A percentile compares a stretch with the other conserved stretches of the same genome.
Conservation (phyloP, 1,139 yeast genomes). For the Wickerhamiella pararugosa region DNA sequence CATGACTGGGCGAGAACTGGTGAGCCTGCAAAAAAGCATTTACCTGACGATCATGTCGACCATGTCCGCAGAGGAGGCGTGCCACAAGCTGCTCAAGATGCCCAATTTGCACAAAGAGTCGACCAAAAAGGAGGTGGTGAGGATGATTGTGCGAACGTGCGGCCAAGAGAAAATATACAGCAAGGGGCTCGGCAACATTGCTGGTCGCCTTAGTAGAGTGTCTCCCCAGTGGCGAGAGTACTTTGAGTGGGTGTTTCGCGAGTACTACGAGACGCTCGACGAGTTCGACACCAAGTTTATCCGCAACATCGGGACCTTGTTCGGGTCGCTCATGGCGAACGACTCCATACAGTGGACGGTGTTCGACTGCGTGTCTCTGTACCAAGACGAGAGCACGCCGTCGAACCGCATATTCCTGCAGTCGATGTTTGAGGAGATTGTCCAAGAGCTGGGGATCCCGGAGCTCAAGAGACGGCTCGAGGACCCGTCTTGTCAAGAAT, state of each 20-base stretch:
- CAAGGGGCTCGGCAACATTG: slow-evolving; percentile 68
- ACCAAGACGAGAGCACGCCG: slow-evolving; percentile 61
- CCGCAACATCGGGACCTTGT: slow-evolving; percentile 68
- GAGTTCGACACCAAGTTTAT: slow-evolving; percentile 58
- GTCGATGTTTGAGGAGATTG: slow-evolving; percentile 65
- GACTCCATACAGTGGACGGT: slow-evolving; percentile 56
- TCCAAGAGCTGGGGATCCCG: slow-evolving; percentile 56
- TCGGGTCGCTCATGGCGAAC: slow-evolving; percentile 71
- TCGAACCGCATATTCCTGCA: slow-evolving; percentile 73
- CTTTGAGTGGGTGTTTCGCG: slow-evolving; percentile 39
- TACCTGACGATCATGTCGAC: slow-evolving; percentile 85
- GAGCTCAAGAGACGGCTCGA: slow-evolving; percentile 37
- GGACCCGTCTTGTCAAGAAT: slow-evolving; percentile 30
- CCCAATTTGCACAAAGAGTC: slow-evolving; percentile 20
- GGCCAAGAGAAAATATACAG: slow-evolving; percentile 81
- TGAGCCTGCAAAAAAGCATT: slow-evolving; percentile 55
- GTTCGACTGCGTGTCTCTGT: slow-evolving; percentile 37
- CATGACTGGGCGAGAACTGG: slow-evolving; percentile 50
- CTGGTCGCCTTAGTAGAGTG: slow-evolving; percentile 46
- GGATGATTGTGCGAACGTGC: slow-evolving; percentile 71
- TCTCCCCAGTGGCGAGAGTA: slow-evolving; percentile 40
- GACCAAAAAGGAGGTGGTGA: slow-evolving; percentile 34
- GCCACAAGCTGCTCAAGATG: slow-evolving; percentile 55
- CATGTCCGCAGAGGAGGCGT: slow-evolving; percentile 85
- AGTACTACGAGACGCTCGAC: slow-evolving; percentile 44